Evolutionary conservation across 1,284 basidiomycete genomes (phyloP).

Genomic region (Omphalotus olearius): DNA sequence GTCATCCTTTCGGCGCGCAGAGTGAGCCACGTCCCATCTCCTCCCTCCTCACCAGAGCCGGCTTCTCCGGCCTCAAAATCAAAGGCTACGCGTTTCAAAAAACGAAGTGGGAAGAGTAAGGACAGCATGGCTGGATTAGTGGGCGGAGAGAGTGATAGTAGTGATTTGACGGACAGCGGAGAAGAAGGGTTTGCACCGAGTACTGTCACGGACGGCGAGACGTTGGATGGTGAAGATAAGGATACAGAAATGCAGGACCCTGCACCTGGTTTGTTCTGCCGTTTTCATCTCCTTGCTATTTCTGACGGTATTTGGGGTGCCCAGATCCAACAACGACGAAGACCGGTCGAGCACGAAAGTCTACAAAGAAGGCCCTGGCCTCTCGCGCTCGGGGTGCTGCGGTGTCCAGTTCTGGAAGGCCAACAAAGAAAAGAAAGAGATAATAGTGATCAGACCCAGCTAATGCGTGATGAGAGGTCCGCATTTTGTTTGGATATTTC

Average conservation of each 20-base stretch:
- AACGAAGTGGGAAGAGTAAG: constrained; percentile 34
- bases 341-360: not conserved
- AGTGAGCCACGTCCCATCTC: constrained; percentile 54
- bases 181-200: constrained; percentile 65
- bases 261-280: constrained; percentile 45
- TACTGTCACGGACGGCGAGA: constrained; percentile 67
- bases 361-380: constrained; percentile 6
- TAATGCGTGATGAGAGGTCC: too few species aligned
- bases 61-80: constrained; percentile 36
- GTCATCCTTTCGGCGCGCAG: constrained; percentile 55
- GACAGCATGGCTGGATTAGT: constrained; percentile 63
- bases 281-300: constrained; percentile 2
- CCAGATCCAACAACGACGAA: constrained; percentile 8
- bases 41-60: constrained; percentile 51
- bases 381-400: not conserved
- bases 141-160: constrained; percentile 75
- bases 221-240: constrained; percentile 59
- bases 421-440: constrained; percentile 10
- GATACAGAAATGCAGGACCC: constrained; percentile 51
- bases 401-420: not conserved
- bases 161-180: constrained; percentile 73
- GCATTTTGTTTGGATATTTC: too few species aligned
- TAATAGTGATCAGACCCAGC: not conserved
- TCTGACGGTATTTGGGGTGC: constrained; percentile 4
- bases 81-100: constrained; percentile 21